A percentile compares a stretch with the other conserved stretches of the same genome.
phyloP scores from a whole-genome alignment of 2,329 filamentous ascomycete species.

The Ophidiomyces ophidiicola region DNA sequence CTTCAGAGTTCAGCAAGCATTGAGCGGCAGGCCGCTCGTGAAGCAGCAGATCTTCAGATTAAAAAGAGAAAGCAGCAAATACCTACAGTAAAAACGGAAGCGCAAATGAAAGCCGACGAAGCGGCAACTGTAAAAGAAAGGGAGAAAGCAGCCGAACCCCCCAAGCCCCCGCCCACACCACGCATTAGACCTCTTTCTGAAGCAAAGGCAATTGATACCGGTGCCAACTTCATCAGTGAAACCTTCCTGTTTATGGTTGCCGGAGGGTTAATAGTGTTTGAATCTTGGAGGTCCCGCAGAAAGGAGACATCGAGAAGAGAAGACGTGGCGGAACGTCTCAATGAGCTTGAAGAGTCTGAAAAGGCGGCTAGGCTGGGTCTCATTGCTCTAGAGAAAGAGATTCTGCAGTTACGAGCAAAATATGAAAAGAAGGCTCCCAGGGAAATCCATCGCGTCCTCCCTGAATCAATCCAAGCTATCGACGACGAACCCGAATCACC shows the following conservation, averaged over 20 bases:
- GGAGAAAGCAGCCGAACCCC: conserved; percentile 34
- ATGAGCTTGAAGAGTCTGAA: conserved; percentile 44
- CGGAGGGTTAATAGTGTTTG: conserved; percentile 49
- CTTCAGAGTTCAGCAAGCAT: conserved; percentile 48
- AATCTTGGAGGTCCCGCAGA: conserved; percentile 48
- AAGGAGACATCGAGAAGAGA: conserved; percentile 50
- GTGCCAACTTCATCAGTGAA: conserved; percentile 57
- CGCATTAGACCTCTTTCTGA: conserved; percentile 54
- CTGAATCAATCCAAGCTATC: conserved; percentile 31
- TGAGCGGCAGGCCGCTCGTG: conserved; percentile 34
- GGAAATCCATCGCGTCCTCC: conserved; percentile 26
- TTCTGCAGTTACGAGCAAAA: conserved; percentile 32
- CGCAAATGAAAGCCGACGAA: conserved; percentile 46
- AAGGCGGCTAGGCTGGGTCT: conserved; percentile 30
- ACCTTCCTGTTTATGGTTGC: conserved; percentile 55
- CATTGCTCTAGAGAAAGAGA: conserved; percentile 36
- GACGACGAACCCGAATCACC: conserved; percentile 22
- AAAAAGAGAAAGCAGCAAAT: conserved; percentile 41
- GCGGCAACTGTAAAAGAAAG: conserved; percentile 35
- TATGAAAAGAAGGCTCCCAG: conserved; percentile 23
- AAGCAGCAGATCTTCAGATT: conserved; percentile 44
- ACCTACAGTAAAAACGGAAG: conserved; percentile 52
- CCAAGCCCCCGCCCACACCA: conserved; percentile 38
- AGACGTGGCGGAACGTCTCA: conserved; percentile 48
- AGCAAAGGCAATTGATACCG: conserved; percentile 55